Conservation (phyloP, 345 rosid species). For the Salix udensis region DNA sequence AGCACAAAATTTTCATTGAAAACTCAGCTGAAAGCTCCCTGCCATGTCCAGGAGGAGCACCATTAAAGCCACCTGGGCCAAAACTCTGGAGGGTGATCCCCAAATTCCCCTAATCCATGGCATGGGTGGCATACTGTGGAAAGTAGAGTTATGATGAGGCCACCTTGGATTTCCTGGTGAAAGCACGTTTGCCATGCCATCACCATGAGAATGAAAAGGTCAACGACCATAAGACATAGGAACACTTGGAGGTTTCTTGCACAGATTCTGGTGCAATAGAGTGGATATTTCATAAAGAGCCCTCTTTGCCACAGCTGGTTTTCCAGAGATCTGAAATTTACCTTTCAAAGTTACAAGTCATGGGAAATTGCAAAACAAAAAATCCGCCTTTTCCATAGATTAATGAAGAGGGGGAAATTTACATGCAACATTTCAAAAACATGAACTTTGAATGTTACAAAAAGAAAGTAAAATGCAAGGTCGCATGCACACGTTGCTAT, state of each 20-base stretch:
- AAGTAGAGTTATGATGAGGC: constrained; percentile 28
- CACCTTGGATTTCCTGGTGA: constrained; percentile 34
- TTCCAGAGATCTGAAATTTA: constrained; percentile 59
- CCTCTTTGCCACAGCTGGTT: constrained; percentile 40
- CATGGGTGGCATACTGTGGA: constrained; percentile 29
- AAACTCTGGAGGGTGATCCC: constrained; percentile 24
- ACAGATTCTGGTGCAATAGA: constrained; percentile 51
- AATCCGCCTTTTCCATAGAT: neutral
- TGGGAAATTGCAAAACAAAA: neutral
- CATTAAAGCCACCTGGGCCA: constrained; percentile 31
- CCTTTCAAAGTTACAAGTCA: constrained; percentile 14
- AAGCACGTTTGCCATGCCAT: constrained; percentile 27
- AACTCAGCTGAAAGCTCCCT: constrained; percentile 51
- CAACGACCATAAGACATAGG: too few species aligned
- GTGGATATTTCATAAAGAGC: constrained; percentile 57
- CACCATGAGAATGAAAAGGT: constrained; percentile 29
- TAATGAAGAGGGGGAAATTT: neutral
- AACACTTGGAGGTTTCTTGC: constrained; percentile 43
- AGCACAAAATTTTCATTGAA: constrained; percentile 52
- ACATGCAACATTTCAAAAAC: constrained; percentile 1
- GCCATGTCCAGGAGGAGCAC: constrained; percentile 35
- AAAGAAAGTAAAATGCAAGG: neutral
- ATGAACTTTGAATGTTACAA: neutral
- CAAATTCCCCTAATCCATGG: constrained; percentile 35
- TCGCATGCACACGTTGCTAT: neutral